Percentiles rank a stretch among this genome's conserved stretches.
phyloP scores from a whole-genome alignment of 2,329 filamentous ascomycete genomes.

The Mycosphaerelloides madeirae region DNA sequence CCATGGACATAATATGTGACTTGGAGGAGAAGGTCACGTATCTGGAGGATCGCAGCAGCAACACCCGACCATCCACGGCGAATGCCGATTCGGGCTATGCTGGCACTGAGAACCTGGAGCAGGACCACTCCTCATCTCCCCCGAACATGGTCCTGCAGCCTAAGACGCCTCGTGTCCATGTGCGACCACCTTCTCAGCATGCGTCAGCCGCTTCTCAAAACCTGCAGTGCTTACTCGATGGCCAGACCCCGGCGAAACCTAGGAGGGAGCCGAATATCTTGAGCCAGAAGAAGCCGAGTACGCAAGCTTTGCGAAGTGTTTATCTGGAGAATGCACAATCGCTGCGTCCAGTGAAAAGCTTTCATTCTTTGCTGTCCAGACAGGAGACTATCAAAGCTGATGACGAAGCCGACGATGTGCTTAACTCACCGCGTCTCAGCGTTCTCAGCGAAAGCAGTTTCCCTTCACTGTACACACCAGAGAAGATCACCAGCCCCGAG shows the following conservation, averaged over 20 bases:
- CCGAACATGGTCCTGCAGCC: slow-evolving; percentile 10
- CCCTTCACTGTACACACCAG: slow-evolving; percentile 33
- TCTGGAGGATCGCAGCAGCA: slow-evolving; percentile 22
- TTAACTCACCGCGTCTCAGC: slow-evolving; percentile 33
- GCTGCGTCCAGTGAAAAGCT: slow-evolving; percentile 33
- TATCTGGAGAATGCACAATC: slow-evolving; percentile 28
- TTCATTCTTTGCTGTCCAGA: slow-evolving; percentile 32
- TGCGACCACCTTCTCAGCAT: slow-evolving; percentile 11
- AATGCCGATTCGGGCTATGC: slow-evolving; percentile 34
- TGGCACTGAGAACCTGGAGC: slow-evolving; percentile 30
- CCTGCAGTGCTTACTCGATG: slow-evolving; percentile 20
- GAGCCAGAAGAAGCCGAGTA: slow-evolving; percentile 31
- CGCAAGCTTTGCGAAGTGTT: slow-evolving; percentile 33
- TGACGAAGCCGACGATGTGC: slow-evolving; percentile 23
- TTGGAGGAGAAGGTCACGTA: slow-evolving; percentile 50
- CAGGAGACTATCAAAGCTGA: slow-evolving; percentile 25
- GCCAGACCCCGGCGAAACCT: slow-evolving; percentile 21
- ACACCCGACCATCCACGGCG: slow-evolving; percentile 32
- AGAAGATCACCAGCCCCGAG: slow-evolving; percentile 24
- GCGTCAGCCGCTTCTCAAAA: slow-evolving; percentile 23
- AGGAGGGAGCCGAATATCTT: slow-evolving; percentile 30
- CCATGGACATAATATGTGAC: slow-evolving; percentile 63
- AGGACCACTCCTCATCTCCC: slow-evolving; percentile 25
- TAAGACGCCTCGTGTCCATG: slow-evolving; percentile 9
- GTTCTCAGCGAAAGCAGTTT: slow-evolving; percentile 37